These are phyloP conservation scores for Blastobotrys buckinghamii DNA, from an alignment of 1,139 yeast species.

Conservation along the genomic window DNA sequence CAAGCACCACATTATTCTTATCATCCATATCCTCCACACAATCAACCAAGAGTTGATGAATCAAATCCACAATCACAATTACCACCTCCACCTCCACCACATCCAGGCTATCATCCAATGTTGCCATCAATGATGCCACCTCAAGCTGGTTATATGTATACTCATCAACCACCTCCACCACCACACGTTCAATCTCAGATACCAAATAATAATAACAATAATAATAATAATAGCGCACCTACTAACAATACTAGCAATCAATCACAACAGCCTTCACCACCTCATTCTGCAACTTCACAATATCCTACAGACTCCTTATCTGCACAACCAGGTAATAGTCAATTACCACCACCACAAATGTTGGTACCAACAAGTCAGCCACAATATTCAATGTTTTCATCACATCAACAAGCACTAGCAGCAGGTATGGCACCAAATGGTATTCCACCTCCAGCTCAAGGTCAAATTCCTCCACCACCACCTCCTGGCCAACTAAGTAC, in stretches of 20 bases:
- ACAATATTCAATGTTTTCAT: slow-evolving; percentile 6
- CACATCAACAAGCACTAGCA: neutral
- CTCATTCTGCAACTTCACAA: slow-evolving; percentile 3
- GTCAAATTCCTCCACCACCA: neutral
- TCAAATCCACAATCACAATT: neutral
- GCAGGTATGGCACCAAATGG: too few species aligned
- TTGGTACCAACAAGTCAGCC: slow-evolving; percentile 1
- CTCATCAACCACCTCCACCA: slow-evolving; percentile 14
- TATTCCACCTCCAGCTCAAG: neutral
- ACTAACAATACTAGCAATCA: neutral
- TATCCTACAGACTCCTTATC: slow-evolving; percentile 3
- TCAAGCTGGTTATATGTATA: slow-evolving; percentile 10
- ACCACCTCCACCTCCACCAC: slow-evolving; percentile 3
- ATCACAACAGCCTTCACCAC: slow-evolving; percentile 5
- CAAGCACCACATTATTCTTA: slow-evolving; percentile 2
- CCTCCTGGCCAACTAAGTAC: neutral
- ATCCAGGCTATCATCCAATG: slow-evolving; percentile 2
- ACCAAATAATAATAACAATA: neutral
- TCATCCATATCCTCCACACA: slow-evolving; percentile 3
- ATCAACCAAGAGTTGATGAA: neutral
- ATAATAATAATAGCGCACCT: too few species aligned
- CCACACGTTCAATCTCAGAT: neutral
- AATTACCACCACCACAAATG: slow-evolving; percentile 14
- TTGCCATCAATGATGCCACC: slow-evolving; percentile 12
- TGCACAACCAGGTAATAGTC: neutral